Evolutionary conservation across 2,329 filamentous ascomycete genomes (phyloP).

Genomic region (Albifimbria verrucaria): DNA sequence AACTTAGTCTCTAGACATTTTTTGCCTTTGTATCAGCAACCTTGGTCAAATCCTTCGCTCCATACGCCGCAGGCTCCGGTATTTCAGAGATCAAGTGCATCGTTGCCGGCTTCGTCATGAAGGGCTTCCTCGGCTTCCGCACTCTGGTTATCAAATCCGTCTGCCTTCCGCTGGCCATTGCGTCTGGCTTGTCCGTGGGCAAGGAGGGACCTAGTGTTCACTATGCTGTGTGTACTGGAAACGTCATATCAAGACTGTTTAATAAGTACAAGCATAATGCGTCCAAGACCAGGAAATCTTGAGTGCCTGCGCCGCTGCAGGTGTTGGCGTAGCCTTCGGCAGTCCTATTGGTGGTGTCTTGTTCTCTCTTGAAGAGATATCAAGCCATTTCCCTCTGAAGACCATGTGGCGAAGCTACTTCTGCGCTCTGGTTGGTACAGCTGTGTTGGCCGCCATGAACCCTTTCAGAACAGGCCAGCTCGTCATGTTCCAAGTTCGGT

Average conservation of each 20-base stretch:
- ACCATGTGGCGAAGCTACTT: conserved; percentile 99
- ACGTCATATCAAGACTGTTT: conserved; percentile 91
- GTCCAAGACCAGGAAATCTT: conserved; percentile 92
- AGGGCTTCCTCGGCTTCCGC: conserved; percentile 89
- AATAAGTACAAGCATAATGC: conserved; percentile 89
- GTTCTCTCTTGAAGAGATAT: conserved; percentile 98
- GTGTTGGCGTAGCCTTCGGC: conserved; percentile 94
- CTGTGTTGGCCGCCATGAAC: conserved; percentile 92
- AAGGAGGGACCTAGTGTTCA: conserved; percentile 99
- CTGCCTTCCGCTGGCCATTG: conserved; percentile 85
- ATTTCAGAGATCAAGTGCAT: conserved; percentile 99
- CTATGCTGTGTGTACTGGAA: conserved; percentile 95
- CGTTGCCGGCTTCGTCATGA: conserved; percentile 98
- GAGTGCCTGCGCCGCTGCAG: conserved; percentile 89
- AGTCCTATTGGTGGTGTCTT: conserved; percentile 95
- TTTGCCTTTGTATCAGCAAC: conserved; percentile 81
- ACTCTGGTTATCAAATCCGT: conserved; percentile 94
- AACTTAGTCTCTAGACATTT: conserved; percentile 47
- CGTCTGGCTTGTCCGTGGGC: conserved; percentile 88
- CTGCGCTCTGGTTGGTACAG: conserved; percentile 91
- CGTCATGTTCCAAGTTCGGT: conserved; percentile 98
- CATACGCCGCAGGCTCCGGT: conserved; percentile 92
- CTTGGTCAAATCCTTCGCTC: conserved; percentile 86
- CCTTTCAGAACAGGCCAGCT: conserved; percentile 95
- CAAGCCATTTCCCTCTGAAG: conserved; percentile 91